These are phyloP conservation scores for Scortechinia acanthostroma DNA, from an alignment of 2,329 filamentous ascomycete genomes.

Conservation along the genomic window DNA sequence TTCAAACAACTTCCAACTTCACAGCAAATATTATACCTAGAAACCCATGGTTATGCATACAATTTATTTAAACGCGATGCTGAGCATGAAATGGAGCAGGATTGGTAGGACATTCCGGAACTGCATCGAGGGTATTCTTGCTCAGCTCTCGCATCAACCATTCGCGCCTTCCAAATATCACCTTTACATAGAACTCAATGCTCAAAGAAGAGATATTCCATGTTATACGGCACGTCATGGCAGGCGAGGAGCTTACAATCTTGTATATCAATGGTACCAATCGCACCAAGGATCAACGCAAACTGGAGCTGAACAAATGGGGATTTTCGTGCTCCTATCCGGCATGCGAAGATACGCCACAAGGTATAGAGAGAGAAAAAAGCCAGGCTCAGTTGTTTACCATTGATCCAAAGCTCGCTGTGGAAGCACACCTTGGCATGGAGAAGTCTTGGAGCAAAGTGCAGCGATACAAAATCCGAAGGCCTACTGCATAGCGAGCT, in stretches of 20 bases:
- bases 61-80: not conserved
- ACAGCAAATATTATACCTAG: not conserved
- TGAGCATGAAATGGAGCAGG: not conserved
- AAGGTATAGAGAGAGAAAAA: not conserved
- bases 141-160: slow-evolving; percentile 1
- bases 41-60: not conserved
- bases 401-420: not conserved
- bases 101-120: not conserved
- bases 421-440: not conserved
- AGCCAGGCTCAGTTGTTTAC: not conserved
- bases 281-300: not conserved
- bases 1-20: not conserved
- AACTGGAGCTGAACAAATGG: not conserved
- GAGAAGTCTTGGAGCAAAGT: not conserved
- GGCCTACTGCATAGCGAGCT: not conserved
- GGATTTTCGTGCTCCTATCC: not conserved
- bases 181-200: not conserved
- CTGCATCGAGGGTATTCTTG: not conserved
- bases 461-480: not conserved
- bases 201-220: slow-evolving; percentile 1
- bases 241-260: slow-evolving; percentile 1
- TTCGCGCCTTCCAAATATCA: not conserved
- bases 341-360: not conserved
- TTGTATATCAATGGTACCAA: not conserved
- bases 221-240: not conserved